Conservation (phyloP, 2,329 filamentous ascomycete genomes). For the Colletotrichum abscissum region DNA sequence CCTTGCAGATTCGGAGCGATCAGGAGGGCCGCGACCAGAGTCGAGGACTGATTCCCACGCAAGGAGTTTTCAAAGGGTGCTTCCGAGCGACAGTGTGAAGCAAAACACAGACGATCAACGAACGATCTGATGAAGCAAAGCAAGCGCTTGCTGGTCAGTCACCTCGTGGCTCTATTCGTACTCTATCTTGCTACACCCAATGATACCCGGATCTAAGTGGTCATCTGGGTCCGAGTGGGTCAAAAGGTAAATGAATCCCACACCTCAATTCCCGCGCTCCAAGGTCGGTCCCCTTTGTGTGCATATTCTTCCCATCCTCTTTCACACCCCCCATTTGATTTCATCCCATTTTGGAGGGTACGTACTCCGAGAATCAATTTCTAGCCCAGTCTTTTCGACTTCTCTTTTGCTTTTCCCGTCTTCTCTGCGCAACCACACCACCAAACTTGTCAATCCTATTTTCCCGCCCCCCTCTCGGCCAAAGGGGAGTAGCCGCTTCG, state of each 20-base stretch:
- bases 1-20: constrained; percentile 25
- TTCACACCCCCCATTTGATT: constrained; percentile 20
- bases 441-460: constrained; percentile 15
- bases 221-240: not conserved
- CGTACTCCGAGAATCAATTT: constrained; percentile 7
- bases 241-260: constrained; percentile 13
- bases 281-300: constrained; percentile 24
- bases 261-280: not conserved
- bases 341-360: not conserved
- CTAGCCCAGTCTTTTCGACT: constrained; percentile 15
- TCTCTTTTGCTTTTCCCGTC: not conserved
- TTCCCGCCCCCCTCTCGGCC: constrained; percentile 21
- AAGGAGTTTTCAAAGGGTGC: not conserved
- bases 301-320: constrained; percentile 23
- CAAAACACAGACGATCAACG: constrained; percentile 3
- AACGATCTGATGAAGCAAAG: constrained; percentile 4
- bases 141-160: constrained; percentile 1
- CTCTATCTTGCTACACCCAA: not conserved
- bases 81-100: not conserved
- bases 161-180: not conserved
- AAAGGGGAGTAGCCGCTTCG: constrained; percentile 21
- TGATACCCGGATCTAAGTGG: constrained; percentile 3
- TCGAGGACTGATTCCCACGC: not conserved
- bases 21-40: not conserved
- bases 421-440: constrained; percentile 21